These are phyloP conservation scores for Zygnema circumcarinatum DNA, from an alignment of 139 green algal species.

Conservation along the genomic window DNA sequence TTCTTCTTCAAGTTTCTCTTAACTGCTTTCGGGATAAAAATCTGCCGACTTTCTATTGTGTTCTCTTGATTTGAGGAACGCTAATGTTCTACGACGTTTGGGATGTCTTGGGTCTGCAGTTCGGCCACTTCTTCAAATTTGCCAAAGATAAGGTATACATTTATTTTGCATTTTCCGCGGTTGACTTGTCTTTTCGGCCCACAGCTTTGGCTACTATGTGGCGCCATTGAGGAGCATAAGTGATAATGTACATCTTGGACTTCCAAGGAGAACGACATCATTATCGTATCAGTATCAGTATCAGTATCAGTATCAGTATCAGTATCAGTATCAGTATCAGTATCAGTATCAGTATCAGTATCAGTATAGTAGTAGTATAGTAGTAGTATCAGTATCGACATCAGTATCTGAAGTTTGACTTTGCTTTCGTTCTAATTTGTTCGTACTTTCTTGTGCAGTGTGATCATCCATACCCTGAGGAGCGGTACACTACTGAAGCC, in stretches of 20 bases:
- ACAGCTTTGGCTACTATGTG: no score
- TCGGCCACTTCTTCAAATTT: constrained; percentile 53
- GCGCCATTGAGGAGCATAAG: no score
- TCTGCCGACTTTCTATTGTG: background rate
- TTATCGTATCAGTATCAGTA: no score
- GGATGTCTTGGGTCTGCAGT: constrained; percentile 37
- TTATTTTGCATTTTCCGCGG: background rate
- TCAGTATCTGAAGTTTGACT: no score
- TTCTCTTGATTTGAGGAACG: background rate
- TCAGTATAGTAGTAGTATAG: no score
- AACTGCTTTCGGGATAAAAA: background rate
- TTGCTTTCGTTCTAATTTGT: background rate
- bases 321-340: no score
- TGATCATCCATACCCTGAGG: constrained; percentile 56
- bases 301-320: no score
- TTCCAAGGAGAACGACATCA: no score
- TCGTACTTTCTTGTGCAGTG: no score
- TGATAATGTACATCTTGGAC: no score
- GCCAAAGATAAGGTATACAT: background rate
- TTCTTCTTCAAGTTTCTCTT: background rate
- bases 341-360: no score
- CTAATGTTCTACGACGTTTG: background rate
- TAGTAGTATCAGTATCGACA: no score
- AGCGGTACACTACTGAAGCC: constrained; percentile 57
- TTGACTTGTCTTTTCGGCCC: background rate